Evolutionary conservation across 1,284 basidiomycete genomes (phyloP).

Genomic region (Wallemia mellicola): DNA sequence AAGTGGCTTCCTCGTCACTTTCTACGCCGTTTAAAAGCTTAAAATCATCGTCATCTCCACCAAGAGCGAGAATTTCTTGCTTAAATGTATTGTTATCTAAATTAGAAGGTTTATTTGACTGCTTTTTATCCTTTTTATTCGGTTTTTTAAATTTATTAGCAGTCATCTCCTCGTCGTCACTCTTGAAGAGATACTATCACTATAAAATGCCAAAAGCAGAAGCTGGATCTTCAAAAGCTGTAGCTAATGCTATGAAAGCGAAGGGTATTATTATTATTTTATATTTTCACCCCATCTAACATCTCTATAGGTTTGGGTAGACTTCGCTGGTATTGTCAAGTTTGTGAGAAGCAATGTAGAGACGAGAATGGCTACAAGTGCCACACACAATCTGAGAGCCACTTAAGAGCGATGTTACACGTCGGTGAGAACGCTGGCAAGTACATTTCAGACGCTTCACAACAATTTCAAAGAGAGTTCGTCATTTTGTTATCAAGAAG

Average conservation of each 20-base stretch:
- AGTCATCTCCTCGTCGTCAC: not conserved
- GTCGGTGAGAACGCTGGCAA: conserved; percentile 72
- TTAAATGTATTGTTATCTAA: conserved; percentile 7
- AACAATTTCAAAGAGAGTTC: conserved; percentile 73
- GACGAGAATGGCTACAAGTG: conserved; percentile 95
- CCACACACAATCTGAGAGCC: conserved; percentile 54
- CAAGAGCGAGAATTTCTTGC: conserved; percentile 20
- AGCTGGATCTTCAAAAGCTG: conserved; percentile 49
- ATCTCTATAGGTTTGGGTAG: conserved; percentile 32
- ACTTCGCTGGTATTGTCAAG: conserved; percentile 83
- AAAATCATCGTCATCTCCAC: conserved; percentile 24
- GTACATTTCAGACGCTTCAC: conserved; percentile 70
- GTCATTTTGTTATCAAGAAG: conserved; percentile 54
- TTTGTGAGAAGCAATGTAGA: conserved; percentile 80
- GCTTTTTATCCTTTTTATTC: not conserved
- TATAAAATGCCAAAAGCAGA: conserved; percentile 11
- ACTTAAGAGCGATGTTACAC: conserved; percentile 82
- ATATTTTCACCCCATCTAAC: not conserved
- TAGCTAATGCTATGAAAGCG: conserved; percentile 85
- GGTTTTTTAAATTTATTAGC: not conserved
- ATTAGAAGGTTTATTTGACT: not conserved
- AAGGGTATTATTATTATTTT: conserved; percentile 24
- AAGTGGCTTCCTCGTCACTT: conserved; percentile 14
- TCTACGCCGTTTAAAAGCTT: conserved; percentile 21
- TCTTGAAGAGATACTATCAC: not conserved